Evolutionary conservation across 495 filamentous ascomycete genomes (phyloP).

Genomic region (Aspergillus carlsbadensis): DNA sequence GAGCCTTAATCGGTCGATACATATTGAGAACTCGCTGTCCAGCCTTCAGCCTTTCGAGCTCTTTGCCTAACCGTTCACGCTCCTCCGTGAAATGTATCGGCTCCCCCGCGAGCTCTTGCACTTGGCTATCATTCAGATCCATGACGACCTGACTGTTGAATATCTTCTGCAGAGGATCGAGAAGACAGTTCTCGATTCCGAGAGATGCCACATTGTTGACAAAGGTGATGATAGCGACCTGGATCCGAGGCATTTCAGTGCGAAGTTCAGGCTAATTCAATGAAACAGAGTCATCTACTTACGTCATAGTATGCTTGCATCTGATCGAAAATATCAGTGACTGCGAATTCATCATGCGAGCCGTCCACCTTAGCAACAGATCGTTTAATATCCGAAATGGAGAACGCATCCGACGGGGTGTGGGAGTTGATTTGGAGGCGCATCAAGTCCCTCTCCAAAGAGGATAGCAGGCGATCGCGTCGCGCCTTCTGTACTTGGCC

Average conservation of each 20-base stretch:
- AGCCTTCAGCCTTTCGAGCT: conserved; percentile 23
- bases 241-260: neutral
- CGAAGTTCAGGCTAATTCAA: too few relatives aligned
- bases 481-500: conserved; percentile 27
- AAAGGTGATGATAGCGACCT: conserved; percentile 61
- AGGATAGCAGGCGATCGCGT: conserved; percentile 11
- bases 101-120: conserved; percentile 23
- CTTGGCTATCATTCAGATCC: conserved; percentile 25
- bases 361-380: conserved; percentile 2
- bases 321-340: conserved; percentile 29
- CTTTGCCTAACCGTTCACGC: conserved; percentile 1
- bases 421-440: too few relatives aligned
- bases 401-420: neutral
- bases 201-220: conserved; percentile 60
- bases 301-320: conserved; percentile 41
- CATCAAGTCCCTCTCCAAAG: neutral
- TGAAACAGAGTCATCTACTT: too few relatives aligned
- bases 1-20: neutral
- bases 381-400: neutral
- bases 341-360: conserved; percentile 17
- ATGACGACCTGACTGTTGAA: conserved; percentile 32
- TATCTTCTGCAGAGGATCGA: conserved; percentile 30
- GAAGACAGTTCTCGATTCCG: conserved; percentile 58
- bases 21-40: conserved; percentile 10
- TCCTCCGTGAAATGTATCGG: conserved; percentile 9